Percentiles rank a stretch among this genome's conserved stretches.
These are phyloP conservation scores for Vicia faba DNA, from an alignment of 306 rosid genomes.

Conservation along the genomic window DNA sequence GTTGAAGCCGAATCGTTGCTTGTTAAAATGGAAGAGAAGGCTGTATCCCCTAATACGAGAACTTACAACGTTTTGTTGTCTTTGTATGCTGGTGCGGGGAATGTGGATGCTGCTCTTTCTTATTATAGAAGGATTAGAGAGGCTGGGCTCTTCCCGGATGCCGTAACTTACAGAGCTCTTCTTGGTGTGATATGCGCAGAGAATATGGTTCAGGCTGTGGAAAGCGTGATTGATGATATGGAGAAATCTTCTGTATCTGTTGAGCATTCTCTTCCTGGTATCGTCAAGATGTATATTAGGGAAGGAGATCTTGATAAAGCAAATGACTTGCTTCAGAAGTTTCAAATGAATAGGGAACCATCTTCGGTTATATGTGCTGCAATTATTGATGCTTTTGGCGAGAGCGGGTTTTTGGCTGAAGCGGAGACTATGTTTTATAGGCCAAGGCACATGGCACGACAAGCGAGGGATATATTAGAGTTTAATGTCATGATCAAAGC, in stretches of 20 bases:
- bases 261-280: conserved; percentile 69
- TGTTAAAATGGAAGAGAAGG: conserved; percentile 77
- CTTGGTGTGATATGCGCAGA: conserved; percentile 61
- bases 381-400: conserved; percentile 79
- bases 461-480: conserved; percentile 63
- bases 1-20: conserved; percentile 82
- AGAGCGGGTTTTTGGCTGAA: conserved; percentile 75
- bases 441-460: conserved; percentile 50
- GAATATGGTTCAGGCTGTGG: conserved; percentile 71
- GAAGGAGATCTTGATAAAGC: conserved; percentile 64
- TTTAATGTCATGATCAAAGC: conserved; percentile 90
- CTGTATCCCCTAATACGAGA: conserved; percentile 73
- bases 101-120: conserved; percentile 61
- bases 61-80: conserved; percentile 80
- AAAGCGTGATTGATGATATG: conserved; percentile 68
- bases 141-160: conserved; percentile 74
- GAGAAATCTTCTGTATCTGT: conserved; percentile 50
- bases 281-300: conserved; percentile 72
- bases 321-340: conserved; percentile 52
- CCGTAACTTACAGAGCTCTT: conserved; percentile 72
- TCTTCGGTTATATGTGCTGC: conserved; percentile 64
- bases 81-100: conserved; percentile 69
- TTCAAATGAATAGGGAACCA: conserved; percentile 40
- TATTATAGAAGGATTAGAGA: conserved; percentile 68
- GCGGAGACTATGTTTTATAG: conserved; percentile 68